phyloP scores from a whole-genome alignment of 176 grass and related monocot genomes.

The Ensete ventricosum region DNA sequence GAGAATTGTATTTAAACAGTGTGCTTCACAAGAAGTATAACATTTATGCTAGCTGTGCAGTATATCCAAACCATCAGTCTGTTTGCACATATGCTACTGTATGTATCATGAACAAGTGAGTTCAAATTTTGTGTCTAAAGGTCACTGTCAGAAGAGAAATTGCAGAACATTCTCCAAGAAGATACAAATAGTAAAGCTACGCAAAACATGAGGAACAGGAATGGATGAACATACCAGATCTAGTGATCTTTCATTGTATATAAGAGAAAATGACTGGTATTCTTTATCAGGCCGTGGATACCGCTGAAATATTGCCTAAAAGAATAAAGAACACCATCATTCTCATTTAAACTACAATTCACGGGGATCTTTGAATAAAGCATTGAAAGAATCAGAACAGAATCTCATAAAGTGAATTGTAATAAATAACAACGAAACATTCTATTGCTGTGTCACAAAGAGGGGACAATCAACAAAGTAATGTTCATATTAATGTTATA shows the following conservation, averaged over 20 bases:
- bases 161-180: not conserved
- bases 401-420: not conserved
- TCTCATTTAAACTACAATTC: conserved; percentile 7
- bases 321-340: not conserved
- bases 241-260: conserved; percentile 65
- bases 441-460: not conserved
- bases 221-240: conserved; percentile 49
- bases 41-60: not conserved
- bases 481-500: not conserved
- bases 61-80: not conserved
- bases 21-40: not conserved
- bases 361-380: not conserved
- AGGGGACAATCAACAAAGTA: not conserved
- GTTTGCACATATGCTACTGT: not conserved
- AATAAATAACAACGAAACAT: not conserved
- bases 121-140: not conserved
- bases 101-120: not conserved
- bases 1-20: not conserved
- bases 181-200: not conserved
- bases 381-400: not conserved
- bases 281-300: conserved; percentile 79
- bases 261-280: conserved; percentile 72
- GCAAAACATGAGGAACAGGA: conserved; percentile 17
- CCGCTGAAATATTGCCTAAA: conserved; percentile 63
- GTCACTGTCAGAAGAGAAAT: not conserved